Evolutionary conservation across 768 basidiomycete genomes (phyloP).

Genomic region (Boletus edulis): DNA sequence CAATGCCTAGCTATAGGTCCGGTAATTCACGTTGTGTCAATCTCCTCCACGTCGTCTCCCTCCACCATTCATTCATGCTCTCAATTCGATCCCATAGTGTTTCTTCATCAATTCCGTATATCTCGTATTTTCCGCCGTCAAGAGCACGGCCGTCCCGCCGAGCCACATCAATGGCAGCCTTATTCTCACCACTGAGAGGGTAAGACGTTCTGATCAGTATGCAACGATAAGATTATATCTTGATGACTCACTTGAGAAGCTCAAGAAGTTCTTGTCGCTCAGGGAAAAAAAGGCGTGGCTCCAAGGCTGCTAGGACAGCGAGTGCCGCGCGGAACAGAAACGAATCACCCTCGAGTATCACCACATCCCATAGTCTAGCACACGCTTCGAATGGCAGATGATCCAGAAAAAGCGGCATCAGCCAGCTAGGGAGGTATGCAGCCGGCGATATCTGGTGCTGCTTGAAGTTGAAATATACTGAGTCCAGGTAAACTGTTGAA

Average conservation of each 20-base stretch:
- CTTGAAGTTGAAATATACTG: constrained; percentile 94
- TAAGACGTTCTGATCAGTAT: constrained; percentile 11
- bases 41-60: constrained; percentile 84
- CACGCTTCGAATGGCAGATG: constrained; percentile 92
- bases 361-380: constrained; percentile 85
- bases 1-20: constrained; percentile 42
- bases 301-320: constrained; percentile 79
- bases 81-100: constrained; percentile 80
- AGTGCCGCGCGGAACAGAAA: constrained; percentile 85
- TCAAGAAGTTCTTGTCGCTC: constrained; percentile 76
- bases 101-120: constrained; percentile 85
- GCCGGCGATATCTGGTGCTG: constrained; percentile 87
- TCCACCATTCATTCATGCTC: constrained; percentile 90
- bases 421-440: constrained; percentile 81
- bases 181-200: constrained; percentile 67
- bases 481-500: background rate
- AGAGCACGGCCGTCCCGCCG: constrained; percentile 62
- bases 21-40: constrained; percentile 82
- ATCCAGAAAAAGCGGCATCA: constrained; percentile 75
- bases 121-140: constrained; percentile 77
- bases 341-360: constrained; percentile 85
- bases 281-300: constrained; percentile 86
- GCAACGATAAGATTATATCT: background rate
- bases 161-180: constrained; percentile 80
- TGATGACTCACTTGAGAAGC: constrained; percentile 57